These are phyloP conservation scores for Exidia glandulosa DNA, from an alignment of 768 basidiomycete genomes.

Conservation along the genomic window DNA sequence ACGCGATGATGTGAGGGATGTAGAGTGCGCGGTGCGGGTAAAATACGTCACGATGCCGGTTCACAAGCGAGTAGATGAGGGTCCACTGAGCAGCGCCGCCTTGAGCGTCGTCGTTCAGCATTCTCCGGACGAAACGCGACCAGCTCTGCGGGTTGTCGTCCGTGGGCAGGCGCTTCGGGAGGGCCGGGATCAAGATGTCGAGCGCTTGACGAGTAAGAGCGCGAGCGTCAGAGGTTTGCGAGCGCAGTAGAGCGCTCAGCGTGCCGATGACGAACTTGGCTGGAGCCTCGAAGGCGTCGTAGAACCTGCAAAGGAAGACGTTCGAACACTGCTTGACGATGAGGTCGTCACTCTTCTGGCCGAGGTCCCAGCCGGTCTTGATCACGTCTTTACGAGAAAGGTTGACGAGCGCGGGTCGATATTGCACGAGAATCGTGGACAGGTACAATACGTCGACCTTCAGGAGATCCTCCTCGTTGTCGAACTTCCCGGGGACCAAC, in stretches of 20 bases:
- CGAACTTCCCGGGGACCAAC: constrained; percentile 56
- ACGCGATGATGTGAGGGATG: constrained; percentile 86
- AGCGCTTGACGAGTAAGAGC: constrained; percentile 74
- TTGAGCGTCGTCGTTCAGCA: constrained; percentile 81
- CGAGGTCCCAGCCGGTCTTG: constrained; percentile 85
- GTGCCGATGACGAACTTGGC: constrained; percentile 83
- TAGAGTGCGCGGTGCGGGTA: constrained; percentile 89
- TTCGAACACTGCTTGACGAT: constrained; percentile 90
- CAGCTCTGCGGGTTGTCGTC: constrained; percentile 56
- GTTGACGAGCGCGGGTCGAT: constrained; percentile 68
- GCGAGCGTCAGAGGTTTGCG: constrained; percentile 68
- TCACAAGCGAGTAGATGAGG: constrained; percentile 83
- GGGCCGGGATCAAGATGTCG: constrained; percentile 72
- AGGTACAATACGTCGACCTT: constrained; percentile 86
- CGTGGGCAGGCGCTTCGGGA: constrained; percentile 45
- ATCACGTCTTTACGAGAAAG: constrained; percentile 87
- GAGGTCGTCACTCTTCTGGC: constrained; percentile 66
- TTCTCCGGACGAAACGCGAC: constrained; percentile 76
- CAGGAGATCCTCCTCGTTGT: constrained; percentile 68
- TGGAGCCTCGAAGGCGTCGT: constrained; percentile 78
- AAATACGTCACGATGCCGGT: constrained; percentile 83
- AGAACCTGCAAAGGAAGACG: constrained; percentile 84
- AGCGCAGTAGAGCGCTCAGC: constrained; percentile 81
- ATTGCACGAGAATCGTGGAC: constrained; percentile 79
- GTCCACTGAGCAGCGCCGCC: constrained; percentile 55